Conservation (phyloP, 805 yeast species). For the Metschnikowia hibisci region DNA sequence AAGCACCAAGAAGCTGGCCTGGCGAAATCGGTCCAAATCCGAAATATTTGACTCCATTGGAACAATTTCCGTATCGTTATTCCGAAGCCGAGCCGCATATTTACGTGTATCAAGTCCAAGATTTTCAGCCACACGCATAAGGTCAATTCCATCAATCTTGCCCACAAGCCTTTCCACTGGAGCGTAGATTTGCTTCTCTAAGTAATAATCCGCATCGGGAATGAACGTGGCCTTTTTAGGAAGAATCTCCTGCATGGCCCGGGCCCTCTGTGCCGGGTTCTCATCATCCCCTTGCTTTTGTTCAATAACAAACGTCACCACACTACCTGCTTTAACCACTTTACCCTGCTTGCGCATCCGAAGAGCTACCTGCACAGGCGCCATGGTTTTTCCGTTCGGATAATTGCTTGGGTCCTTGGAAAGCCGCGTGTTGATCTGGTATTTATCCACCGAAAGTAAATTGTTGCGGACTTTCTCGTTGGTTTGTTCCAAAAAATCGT, state of each 20-base stretch:
- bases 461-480: constrained; percentile 54
- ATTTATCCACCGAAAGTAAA: constrained; percentile 62
- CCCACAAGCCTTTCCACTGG: constrained; percentile 87
- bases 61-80: constrained; percentile 46
- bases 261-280: constrained; percentile 72
- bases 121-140: constrained; percentile 67
- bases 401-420: constrained; percentile 87
- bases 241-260: constrained; percentile 72
- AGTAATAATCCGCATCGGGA: constrained; percentile 76
- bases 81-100: constrained; percentile 45
- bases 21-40: constrained; percentile 78
- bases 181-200: constrained; percentile 84
- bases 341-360: constrained; percentile 80
- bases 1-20: constrained; percentile 51
- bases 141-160: constrained; percentile 82
- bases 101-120: constrained; percentile 74
- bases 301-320: constrained; percentile 81
- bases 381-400: constrained; percentile 75
- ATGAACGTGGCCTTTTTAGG: constrained; percentile 44
- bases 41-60: constrained; percentile 80
- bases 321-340: constrained; percentile 82
- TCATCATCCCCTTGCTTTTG: constrained; percentile 28
- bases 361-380: constrained; percentile 84
- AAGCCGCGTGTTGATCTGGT: constrained; percentile 77
- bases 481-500: constrained; percentile 63